Conservation (phyloP, 306 rosid species). For the Vicia villosa region DNA sequence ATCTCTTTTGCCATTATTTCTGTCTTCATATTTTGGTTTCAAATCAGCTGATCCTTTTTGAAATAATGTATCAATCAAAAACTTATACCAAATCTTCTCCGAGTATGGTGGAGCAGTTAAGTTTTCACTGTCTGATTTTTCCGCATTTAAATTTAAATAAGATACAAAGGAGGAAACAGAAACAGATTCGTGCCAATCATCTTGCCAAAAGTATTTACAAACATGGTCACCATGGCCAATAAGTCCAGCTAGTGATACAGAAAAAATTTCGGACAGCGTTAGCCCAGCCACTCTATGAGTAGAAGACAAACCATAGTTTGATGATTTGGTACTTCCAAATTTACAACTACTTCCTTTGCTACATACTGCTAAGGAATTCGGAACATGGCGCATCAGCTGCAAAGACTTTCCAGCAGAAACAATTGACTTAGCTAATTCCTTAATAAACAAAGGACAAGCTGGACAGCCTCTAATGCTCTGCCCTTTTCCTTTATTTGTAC, state of each 20-base stretch:
- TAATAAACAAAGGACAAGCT: conserved; percentile 79
- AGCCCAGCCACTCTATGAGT: conserved; percentile 63
- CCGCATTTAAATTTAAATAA: conserved; percentile 24
- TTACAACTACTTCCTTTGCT: conserved; percentile 56
- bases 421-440: conserved; percentile 75
- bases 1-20: conserved; percentile 36
- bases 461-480: conserved; percentile 45
- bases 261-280: conserved; percentile 81
- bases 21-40: conserved; percentile 44
- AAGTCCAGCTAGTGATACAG: conserved; percentile 81
- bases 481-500: conserved; percentile 59
- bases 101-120: conserved; percentile 45
- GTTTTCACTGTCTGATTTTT: conserved; percentile 44
- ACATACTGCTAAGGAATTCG: conserved; percentile 43
- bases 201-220: conserved; percentile 62
- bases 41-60: conserved; percentile 51
- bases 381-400: conserved; percentile 82
- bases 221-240: conserved; percentile 85
- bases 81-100: conserved; percentile 72
- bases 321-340: conserved; percentile 46
- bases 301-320: conserved; percentile 44
- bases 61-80: conserved; percentile 61
- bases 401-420: conserved; percentile 94
- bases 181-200: conserved; percentile 43
- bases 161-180: conserved; percentile 41